A percentile compares a stretch with the other conserved stretches of the same genome.
Conservation (phyloP, 352 stramenopile genomes). For the Aphanomyces invadans region DNA sequence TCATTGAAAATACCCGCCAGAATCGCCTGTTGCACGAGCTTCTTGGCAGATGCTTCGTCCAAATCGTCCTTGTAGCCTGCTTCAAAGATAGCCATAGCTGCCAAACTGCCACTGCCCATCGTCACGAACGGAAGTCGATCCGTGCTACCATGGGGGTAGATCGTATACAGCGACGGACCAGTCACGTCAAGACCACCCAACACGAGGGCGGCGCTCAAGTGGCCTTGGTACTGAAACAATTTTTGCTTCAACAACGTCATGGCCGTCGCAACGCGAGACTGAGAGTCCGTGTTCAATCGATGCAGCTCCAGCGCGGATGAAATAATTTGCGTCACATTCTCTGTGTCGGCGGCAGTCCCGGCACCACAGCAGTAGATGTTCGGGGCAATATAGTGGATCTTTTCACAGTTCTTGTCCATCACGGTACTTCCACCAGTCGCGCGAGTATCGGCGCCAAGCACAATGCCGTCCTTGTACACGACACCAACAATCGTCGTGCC, state of each 20-base stretch:
- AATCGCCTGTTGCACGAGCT: conserved; percentile 95
- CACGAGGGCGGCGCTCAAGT: conserved; percentile 94
- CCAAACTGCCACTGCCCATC: conserved; percentile 97
- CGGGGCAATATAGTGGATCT: conserved; percentile 98
- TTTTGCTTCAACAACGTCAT: conserved; percentile 96
- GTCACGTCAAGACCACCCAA: conserved; percentile 96
- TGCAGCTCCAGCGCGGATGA: conserved; percentile 94
- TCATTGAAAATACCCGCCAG: conserved; percentile 98
- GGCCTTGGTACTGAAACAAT: conserved; percentile 95
- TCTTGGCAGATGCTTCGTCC: conserved; percentile 93
- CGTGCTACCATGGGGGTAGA: conserved; percentile 96
- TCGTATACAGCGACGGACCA: conserved; percentile 95
- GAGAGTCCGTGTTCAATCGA: conserved; percentile 81
- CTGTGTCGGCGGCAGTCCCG: conserved; percentile 95
- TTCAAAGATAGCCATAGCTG: conserved; percentile 97
- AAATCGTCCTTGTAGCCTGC: conserved; percentile 92
- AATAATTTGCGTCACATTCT: conserved; percentile 86
- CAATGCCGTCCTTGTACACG: conserved; percentile 95
- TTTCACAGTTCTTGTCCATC: conserved; percentile 99
- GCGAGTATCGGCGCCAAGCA: conserved; percentile 96
- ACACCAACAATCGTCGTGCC: conserved; percentile 95
- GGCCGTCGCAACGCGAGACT: conserved; percentile 92
- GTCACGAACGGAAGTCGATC: conserved; percentile 97
- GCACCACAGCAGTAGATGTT: conserved; percentile 99
- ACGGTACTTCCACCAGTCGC: conserved; percentile 93